Percentiles rank a stretch among this genome's conserved stretches.
Evolutionary conservation across 2,329 filamentous ascomycete genomes (phyloP).

Genomic region (Ceratocystis variospora): DNA sequence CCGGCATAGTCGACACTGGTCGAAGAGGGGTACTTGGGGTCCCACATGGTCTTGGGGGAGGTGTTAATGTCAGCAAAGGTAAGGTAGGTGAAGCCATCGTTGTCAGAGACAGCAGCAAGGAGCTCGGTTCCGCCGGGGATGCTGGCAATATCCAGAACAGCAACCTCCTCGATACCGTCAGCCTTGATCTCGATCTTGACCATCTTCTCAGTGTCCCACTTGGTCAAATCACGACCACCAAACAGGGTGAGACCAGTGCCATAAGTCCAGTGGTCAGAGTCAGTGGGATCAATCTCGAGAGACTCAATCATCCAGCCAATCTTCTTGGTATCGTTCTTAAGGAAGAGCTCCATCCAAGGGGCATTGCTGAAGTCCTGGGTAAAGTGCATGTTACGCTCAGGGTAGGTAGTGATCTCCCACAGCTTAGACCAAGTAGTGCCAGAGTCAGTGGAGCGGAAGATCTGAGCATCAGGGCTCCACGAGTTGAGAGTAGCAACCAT

Average conservation of each 20-base stretch:
- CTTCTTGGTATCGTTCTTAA: constrained; percentile 34
- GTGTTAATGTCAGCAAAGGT: constrained; percentile 28
- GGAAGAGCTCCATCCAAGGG: constrained; percentile 40
- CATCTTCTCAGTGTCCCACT: constrained; percentile 38
- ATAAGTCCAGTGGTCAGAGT: constrained; percentile 48
- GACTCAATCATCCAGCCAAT: constrained; percentile 50
- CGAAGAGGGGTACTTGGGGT: constrained; percentile 34
- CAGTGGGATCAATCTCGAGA: constrained; percentile 42
- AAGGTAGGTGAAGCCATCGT: constrained; percentile 38
- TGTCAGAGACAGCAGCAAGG: constrained; percentile 38
- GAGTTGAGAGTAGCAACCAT: constrained; percentile 44
- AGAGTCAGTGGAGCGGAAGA: constrained; percentile 42
- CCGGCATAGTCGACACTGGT: constrained; percentile 37
- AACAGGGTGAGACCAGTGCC: constrained; percentile 44
- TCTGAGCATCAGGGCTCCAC: constrained; percentile 45
- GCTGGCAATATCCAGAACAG: constrained; percentile 36
- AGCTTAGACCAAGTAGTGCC: constrained; percentile 40
- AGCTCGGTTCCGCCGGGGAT: constrained; percentile 38
- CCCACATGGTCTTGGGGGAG: constrained; percentile 33
- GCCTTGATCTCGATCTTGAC: constrained; percentile 38
- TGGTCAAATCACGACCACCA: constrained; percentile 40
- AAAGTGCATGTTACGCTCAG: constrained; percentile 34
- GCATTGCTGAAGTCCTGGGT: constrained; percentile 34
- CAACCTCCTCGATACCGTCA: constrained; percentile 41
- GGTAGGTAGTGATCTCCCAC: constrained; percentile 39